Base-by-base conservation (phyloP, 2,329 filamentous ascomycete species). In the Ascosphaera apis region DNA sequence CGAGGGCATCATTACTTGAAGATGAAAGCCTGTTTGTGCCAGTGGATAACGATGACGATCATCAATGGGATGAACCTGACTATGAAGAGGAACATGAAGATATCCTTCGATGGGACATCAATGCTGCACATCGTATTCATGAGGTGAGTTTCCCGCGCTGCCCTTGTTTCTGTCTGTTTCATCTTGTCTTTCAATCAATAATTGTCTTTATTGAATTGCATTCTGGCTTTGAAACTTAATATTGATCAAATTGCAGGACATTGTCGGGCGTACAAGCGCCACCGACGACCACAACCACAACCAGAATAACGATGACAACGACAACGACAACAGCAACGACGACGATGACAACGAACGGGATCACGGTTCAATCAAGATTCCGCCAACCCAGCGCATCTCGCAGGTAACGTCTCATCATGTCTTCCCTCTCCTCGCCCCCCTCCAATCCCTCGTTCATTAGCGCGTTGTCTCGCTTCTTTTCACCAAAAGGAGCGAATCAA, bases 61-160 rank as follows among this genome's bases (percentile, higher is more conserved):
- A 56, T 27, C 57, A 61, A 36, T 76, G 71, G 70, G 68, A 72
- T 44, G 69, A 69, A 17, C 55, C 63, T 15, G 63, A 66, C 38
- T 63, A 61, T 37, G 60, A 61, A 15, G 54, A 61, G 15, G 59
- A 71, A 33, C 60, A 66, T 8, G 62, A 66, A 45, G 71, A 75
- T 48, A 66, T 65, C 37, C 58, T 74, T 33, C 67, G 68, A 2
- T 74, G 70, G 66, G 67, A 73, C 48, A 62, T 66, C 19, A 67
- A 60, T 9, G 19, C 19, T 9, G 19, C 19, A 9, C 19, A 4
- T 21, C 19, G 19, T 44, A 63, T 61, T 17, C 61, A 66, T 31
- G 48, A 58, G 44, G 60, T 63, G 48, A 47, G 52, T 43, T 3
- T n/a, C n/a, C n/a, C n/a, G n/a, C n/a, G n/a, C n/a, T n/a, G n/a